Percentiles rank a stretch among this genome's conserved stretches.
Conservation (phyloP, 257 asterid genomes). For the Vinca minor region DNA sequence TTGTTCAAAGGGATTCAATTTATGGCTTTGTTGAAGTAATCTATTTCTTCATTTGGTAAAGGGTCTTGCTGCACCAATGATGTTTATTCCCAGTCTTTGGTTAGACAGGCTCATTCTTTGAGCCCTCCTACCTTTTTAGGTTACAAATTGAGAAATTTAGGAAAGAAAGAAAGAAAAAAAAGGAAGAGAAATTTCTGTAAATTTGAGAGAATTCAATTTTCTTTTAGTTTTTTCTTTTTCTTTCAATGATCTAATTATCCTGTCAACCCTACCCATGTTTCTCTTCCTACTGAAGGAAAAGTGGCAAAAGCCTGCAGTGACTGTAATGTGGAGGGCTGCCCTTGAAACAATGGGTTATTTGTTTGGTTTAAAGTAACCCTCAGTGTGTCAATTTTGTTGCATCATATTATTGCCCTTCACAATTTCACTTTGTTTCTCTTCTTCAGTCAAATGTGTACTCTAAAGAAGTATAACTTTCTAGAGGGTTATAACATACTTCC, state of each 20-base stretch:
- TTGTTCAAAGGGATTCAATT: slow-evolving; percentile 15
- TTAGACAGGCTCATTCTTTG: slow-evolving; percentile 23
- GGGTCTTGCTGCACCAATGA: slow-evolving; percentile 7
- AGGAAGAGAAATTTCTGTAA: slow-evolving; percentile 42
- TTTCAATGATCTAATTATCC: slow-evolving; percentile 13
- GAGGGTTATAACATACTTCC: too few relatives aligned
- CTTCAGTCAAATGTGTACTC: too few relatives aligned
- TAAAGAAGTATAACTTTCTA: too few relatives aligned
- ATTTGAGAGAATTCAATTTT: slow-evolving; percentile 36
- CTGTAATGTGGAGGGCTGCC: not conserved
- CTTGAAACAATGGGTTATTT: not conserved
- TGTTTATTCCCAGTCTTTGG: slow-evolving; percentile 12
- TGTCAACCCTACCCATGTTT: slow-evolving; percentile 3
- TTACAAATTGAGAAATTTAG: slow-evolving; percentile 15
- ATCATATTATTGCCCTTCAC: too few relatives aligned
- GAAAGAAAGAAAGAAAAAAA: slow-evolving; percentile 15
- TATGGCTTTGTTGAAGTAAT: slow-evolving; percentile 15
- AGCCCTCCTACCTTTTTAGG: slow-evolving; percentile 25
- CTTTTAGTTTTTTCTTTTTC: slow-evolving; percentile 16
- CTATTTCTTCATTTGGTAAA: slow-evolving; percentile 10
- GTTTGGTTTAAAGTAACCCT: not conserved
- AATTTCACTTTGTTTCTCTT: too few relatives aligned
- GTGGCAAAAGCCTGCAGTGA: not conserved
- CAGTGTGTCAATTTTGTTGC: slow-evolving; percentile 2
- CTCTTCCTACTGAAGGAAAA: slow-evolving; percentile 8